These are phyloP conservation scores for Phalaenopsis hybrid DNA, from an alignment of 116 monocot genomes.

Conservation along the genomic window DNA sequence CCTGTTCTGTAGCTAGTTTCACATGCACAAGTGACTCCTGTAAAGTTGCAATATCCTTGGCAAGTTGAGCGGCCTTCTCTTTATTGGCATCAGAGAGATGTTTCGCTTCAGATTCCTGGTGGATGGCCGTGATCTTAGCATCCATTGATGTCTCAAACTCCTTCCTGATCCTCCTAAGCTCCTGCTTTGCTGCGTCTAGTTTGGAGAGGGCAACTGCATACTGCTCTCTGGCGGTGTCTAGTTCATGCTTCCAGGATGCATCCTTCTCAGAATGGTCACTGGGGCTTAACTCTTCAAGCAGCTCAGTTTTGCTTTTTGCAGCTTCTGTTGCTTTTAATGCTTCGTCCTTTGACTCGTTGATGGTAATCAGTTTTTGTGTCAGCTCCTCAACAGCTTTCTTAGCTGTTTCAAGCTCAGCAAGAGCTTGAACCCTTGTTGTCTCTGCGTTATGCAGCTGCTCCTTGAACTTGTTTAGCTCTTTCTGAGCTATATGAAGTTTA, in stretches of 20 bases:
- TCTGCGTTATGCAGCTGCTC: conserved; percentile 47
- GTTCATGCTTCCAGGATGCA: conserved; percentile 22
- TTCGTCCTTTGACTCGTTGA: conserved; percentile 45
- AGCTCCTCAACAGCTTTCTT: conserved; percentile 36
- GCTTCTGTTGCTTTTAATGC: conserved; percentile 37
- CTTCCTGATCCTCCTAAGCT: conserved; percentile 38
- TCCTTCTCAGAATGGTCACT: conserved; percentile 11
- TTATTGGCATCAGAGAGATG: conserved; percentile 21
- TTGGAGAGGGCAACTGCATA: conserved; percentile 32
- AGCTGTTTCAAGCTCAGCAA: conserved; percentile 36
- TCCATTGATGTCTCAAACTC: conserved; percentile 35
- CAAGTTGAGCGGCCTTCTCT: conserved; percentile 33
- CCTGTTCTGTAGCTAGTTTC: conserved; percentile 40
- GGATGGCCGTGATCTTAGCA: conserved; percentile 30
- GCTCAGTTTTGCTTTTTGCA: conserved; percentile 34
- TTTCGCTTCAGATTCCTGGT: conserved; percentile 36
- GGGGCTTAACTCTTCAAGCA: conserved; percentile 25
- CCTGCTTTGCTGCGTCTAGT: conserved; percentile 49
- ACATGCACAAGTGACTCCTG: conserved; percentile 44
- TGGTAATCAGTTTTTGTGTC: conserved; percentile 21
- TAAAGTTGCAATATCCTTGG: conserved; percentile 31
- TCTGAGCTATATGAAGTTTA: conserved; percentile 43
- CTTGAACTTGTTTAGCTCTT: conserved; percentile 49
- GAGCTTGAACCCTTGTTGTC: conserved; percentile 28
- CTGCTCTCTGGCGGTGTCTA: conserved; percentile 33